Evolutionary conservation across 306 rosid genomes (phyloP), one percentile per base, ranked within the genome.

Genomic region (Albizia julibrissin): DNA sequence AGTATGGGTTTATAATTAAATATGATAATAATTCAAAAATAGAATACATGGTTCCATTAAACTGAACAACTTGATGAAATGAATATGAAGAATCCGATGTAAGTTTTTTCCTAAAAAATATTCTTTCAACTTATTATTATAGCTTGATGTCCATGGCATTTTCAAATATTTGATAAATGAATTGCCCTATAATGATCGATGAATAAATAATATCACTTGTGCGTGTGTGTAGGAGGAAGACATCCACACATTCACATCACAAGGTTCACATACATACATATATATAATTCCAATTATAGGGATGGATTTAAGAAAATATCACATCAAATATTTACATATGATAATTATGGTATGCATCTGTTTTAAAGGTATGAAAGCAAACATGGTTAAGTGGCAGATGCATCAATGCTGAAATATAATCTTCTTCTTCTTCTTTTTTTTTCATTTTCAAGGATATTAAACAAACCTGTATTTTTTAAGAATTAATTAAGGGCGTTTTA

Each of bases 41-140:
- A 34, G 1, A 7, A 34, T 1, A 34, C 1, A 5, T 33, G 4
- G 39, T 34, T 1, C 1, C 7, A 34, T 5, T 1, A 0, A 1
- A 34, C 7, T 5, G 1, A 1, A 37, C 1, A 37, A 37, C 40
- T 37, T 34, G 0, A 34, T 0, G 0, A 34, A 34, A 34, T 3
- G 2, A 3, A 34, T 3, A 34, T 34, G 37, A 4, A 34, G 4
- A 4, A 34, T 6, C 4, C 6, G 8, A 37, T 1, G 0, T 6
- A 6, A 37, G 40, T 37, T 5, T 37, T 6, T 37, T 37, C 8
- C 8, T 37, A 37, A 37, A 37, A 37, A 5, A 37, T 37, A 37
- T 6, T 37, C 3, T 43, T 11, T 43, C 47, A 8, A 43, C 13
- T 37, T 37, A 37, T 37, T 37, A 37, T 37, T 37, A 37, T 43